These are phyloP conservation scores for Melampsora occidentalis DNA, from an alignment of 1,284 basidiomycete genomes.

Conservation along the genomic window DNA sequence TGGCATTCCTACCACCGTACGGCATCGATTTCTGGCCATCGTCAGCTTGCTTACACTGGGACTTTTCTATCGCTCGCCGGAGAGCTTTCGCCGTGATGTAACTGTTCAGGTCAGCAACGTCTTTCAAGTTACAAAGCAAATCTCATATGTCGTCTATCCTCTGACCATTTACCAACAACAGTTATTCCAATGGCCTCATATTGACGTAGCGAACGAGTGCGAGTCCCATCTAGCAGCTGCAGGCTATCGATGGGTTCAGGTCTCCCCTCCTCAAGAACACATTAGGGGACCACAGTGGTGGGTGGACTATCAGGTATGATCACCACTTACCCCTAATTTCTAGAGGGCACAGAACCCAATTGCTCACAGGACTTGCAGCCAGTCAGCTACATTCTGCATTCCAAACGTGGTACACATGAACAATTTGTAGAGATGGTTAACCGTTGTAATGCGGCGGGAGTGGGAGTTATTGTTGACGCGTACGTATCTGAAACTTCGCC, in stretches of 20 bases:
- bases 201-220: constrained; percentile 30
- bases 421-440: constrained; percentile 38
- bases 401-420: constrained; percentile 26
- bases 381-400: constrained; percentile 27
- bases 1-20: too few species aligned
- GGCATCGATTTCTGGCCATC: too few species aligned
- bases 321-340: background rate
- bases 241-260: constrained; percentile 35
- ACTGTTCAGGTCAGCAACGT: background rate
- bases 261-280: constrained; percentile 40
- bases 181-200: constrained; percentile 40
- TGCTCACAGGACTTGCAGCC: constrained; percentile 12
- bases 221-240: constrained; percentile 7
- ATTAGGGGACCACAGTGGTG: constrained; percentile 39
- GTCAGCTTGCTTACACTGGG: too few species aligned
- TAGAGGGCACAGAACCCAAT: background rate
- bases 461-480: constrained; percentile 39
- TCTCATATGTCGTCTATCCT: background rate
- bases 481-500: background rate
- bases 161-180: background rate
- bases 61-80: background rate
- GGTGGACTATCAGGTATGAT: constrained; percentile 33
- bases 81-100: background rate
- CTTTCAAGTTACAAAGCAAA: background rate
- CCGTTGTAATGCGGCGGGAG: constrained; percentile 21